Percentiles rank a stretch among this genome's conserved stretches.
Evolutionary conservation across 2,329 filamentous ascomycete genomes (phyloP).

Genomic region (Arthroderma uncinatum): DNA sequence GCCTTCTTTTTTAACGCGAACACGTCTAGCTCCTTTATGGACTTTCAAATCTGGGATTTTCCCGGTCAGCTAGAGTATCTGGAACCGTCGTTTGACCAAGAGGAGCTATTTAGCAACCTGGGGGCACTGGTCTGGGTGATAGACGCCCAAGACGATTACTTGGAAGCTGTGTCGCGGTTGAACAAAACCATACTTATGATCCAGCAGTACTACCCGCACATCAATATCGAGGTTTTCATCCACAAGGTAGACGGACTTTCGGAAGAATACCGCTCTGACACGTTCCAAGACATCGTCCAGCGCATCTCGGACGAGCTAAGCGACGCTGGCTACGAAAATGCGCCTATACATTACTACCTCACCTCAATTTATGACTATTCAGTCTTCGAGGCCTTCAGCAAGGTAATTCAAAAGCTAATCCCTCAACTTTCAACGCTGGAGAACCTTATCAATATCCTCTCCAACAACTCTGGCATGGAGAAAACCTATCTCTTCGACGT

Average conservation of each 20-base stretch:
- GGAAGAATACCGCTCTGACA: slow-evolving; percentile 92
- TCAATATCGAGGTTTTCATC: slow-evolving; percentile 97
- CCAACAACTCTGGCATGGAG: slow-evolving; percentile 86
- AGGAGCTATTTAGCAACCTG: slow-evolving; percentile 86
- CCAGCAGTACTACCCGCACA: slow-evolving; percentile 76
- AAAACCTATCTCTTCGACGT: slow-evolving; percentile 98
- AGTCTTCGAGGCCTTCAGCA: slow-evolving; percentile 96
- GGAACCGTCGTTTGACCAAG: slow-evolving; percentile 78
- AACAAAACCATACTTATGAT: slow-evolving; percentile 83
- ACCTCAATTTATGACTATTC: slow-evolving; percentile 98
- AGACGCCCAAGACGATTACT: slow-evolving; percentile 94
- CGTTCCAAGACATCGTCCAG: slow-evolving; percentile 92
- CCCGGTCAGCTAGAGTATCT: slow-evolving; percentile 91
- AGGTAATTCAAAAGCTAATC: slow-evolving; percentile 95
- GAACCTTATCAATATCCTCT: slow-evolving; percentile 84
- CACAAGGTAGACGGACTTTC: slow-evolving; percentile 98
- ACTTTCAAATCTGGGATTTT: slow-evolving; percentile 97
- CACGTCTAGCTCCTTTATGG: slow-evolving; percentile 77
- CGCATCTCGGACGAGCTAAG: slow-evolving; percentile 92
- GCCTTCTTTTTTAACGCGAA: background rate
- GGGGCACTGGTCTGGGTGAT: slow-evolving; percentile 97
- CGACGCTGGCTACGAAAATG: slow-evolving; percentile 85
- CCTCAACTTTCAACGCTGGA: slow-evolving; percentile 87
- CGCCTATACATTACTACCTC: slow-evolving; percentile 85
- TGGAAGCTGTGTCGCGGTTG: slow-evolving; percentile 76